Evolutionary conservation across 371 early-diverging fungal species (phyloP).

Genomic region (Actinomortierella wolfii): DNA sequence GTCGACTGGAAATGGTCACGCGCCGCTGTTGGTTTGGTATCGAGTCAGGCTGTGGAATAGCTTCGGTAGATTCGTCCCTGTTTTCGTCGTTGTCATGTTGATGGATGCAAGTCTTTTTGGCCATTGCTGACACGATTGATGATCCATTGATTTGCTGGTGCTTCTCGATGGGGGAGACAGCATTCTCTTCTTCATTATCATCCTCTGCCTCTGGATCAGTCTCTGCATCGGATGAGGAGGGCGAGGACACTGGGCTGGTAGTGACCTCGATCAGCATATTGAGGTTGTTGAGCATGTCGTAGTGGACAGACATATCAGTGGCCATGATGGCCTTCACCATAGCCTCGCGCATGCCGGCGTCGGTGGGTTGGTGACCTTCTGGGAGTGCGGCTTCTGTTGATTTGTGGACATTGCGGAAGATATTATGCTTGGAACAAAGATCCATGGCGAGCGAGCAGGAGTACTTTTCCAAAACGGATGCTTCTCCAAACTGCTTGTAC

Average conservation of each 20-base stretch:
- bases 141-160: slow-evolving; percentile 1
- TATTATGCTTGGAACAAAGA: slow-evolving; percentile 67
- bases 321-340: slow-evolving; percentile 74
- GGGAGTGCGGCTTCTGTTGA: slow-evolving; percentile 31
- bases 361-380: slow-evolving; percentile 49
- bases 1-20: slow-evolving; percentile 2
- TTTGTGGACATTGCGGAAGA: slow-evolving; percentile 57
- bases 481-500: slow-evolving; percentile 69
- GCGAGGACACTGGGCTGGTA: slow-evolving; percentile 19
- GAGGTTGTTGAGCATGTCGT: slow-evolving; percentile 73
- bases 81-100: too few species aligned
- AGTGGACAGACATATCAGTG: slow-evolving; percentile 93
- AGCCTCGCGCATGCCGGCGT: slow-evolving; percentile 54
- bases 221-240: slow-evolving; percentile 10
- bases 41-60: too few species aligned
- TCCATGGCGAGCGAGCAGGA: slow-evolving; percentile 77
- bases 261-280: slow-evolving; percentile 47
- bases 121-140: background rate
- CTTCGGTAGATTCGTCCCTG: too few species aligned
- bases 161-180: slow-evolving; percentile 3
- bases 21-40: too few species aligned
- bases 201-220: slow-evolving; percentile 17
- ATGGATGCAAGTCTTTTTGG: background rate
- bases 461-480: slow-evolving; percentile 86
- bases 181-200: slow-evolving; percentile 12